Conservation (phyloP, 2,329 filamentous ascomycete genomes). For the Aciculosporium take region DNA sequence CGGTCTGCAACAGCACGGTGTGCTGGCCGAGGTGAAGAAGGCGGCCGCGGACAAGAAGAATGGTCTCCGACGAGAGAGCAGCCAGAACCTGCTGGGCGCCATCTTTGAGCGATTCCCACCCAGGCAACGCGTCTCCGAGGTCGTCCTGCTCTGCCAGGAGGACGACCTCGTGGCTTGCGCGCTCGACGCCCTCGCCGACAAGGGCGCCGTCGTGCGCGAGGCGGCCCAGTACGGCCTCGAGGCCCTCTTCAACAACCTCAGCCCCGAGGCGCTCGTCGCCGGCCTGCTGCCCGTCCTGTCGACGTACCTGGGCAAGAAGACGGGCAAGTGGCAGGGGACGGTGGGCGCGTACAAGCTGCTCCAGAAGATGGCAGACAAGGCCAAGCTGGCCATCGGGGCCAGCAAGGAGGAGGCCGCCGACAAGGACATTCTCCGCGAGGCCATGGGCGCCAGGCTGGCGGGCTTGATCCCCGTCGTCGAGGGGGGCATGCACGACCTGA, state of each 20-base stretch:
- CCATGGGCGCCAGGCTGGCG: slow-evolving; percentile 80
- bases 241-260: slow-evolving; percentile 67
- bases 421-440: slow-evolving; percentile 79
- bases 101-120: slow-evolving; percentile 81
- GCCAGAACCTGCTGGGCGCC: slow-evolving; percentile 88
- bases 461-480: slow-evolving; percentile 84
- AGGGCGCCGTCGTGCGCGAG: slow-evolving; percentile 76
- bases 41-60: slow-evolving; percentile 90
- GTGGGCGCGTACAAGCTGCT: slow-evolving; percentile 75
- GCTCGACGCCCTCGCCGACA: slow-evolving; percentile 79
- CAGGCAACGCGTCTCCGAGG: slow-evolving; percentile 64
- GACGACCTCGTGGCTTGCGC: slow-evolving; percentile 56
- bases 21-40: slow-evolving; percentile 47
- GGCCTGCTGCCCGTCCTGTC: slow-evolving; percentile 66
- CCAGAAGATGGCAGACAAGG: slow-evolving; percentile 89
- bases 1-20: slow-evolving; percentile 38
- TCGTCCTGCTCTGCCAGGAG: slow-evolving; percentile 70
- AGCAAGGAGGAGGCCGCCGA: slow-evolving; percentile 72
- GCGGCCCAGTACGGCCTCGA: slow-evolving; percentile 90
- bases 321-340: slow-evolving; percentile 94
- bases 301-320: slow-evolving; percentile 65
- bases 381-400: slow-evolving; percentile 64
- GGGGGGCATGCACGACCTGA: slow-evolving; percentile 90
- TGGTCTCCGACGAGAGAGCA: slow-evolving; percentile 68
- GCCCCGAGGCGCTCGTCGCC: slow-evolving; percentile 67